Conservation (phyloP, 441 rosid genomes). For the Manihot esculenta region DNA sequence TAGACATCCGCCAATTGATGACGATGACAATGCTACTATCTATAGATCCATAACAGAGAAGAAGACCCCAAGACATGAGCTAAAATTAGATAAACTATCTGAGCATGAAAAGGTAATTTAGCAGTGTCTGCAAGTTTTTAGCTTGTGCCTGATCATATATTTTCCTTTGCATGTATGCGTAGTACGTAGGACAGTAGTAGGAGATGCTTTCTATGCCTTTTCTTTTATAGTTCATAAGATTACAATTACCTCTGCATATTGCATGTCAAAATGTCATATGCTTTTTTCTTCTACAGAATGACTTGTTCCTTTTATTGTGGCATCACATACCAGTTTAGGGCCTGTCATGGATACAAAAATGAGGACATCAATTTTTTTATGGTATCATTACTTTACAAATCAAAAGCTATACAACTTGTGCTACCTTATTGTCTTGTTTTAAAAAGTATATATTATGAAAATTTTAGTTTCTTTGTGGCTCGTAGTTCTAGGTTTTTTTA, state of each 20-base stretch:
- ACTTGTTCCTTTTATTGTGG: neutral
- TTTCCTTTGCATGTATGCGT: constrained; percentile 3
- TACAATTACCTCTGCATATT: neutral
- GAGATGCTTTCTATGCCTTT: constrained; percentile 1
- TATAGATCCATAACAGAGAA: constrained; percentile 74
- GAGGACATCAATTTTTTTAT: neutral
- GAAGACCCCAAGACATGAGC: constrained; percentile 49
- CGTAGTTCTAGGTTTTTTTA: neutral
- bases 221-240: constrained; percentile 3
- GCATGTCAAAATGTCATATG: constrained; percentile 3
- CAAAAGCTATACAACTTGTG: neutral
- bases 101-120: constrained; percentile 73
- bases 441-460: neutral
- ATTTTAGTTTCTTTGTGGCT: neutral
- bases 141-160: neutral
- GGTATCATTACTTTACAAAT: constrained; percentile 8
- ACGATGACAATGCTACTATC: constrained; percentile 42
- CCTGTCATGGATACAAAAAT: constrained; percentile 8
- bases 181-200: no score
- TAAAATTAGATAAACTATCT: constrained; percentile 67
- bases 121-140: constrained; percentile 15
- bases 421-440: neutral
- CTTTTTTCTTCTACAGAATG: neutral
- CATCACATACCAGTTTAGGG: neutral
- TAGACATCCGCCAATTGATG: constrained; percentile 44